Evolutionary conservation across 805 yeast species (phyloP), one percentile per base, ranked within the genome.

Genomic region (Candida endomychidarum): DNA sequence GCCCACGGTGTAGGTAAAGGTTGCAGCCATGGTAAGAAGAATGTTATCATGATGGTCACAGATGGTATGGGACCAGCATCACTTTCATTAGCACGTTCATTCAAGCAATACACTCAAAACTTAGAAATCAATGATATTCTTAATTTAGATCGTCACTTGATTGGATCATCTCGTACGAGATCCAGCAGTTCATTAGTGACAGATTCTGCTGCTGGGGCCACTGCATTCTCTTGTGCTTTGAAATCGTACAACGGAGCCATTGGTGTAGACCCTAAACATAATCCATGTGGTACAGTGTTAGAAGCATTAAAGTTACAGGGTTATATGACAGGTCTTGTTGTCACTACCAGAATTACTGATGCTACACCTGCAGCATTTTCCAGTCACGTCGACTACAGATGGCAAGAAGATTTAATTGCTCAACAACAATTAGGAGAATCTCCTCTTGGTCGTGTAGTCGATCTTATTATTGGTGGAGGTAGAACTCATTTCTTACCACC

Each of bases 21-120:
- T 8, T 20, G 8, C 5, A 8, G 22, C 15, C 5, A 29, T 10
- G 27, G 31, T 28, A 86, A 85, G 67, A 81, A 78, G 54, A 87
- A 88, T 53, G 74, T 88, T 42, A 83, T 88, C 36, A 86, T 88
- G 67, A 80, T 88, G 76, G 95, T 88, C 27, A 82, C 95, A 2
- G 96, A 88, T 58, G 96, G 96, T 11, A 88, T 88, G 84, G 96
- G 96, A 0, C 96, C 96, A 2, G 83, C 95, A 0, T 82, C 95
- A 2, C 63, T 88, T 41, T 81, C 90, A 2, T 63, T 88, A 57
- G 80, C 96, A 2, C 74, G 96, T 42, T 76, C 83, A 16, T 88
- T 77, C 65, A 74, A 74, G 42, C 95, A 88, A 57, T 65, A 60
- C 52, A 61, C 78, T 37, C 80, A 80, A 46, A 56, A 60, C 3